Conservation (phyloP, 1,139 yeast species). For the Pneumocystis jirovecii region DNA sequence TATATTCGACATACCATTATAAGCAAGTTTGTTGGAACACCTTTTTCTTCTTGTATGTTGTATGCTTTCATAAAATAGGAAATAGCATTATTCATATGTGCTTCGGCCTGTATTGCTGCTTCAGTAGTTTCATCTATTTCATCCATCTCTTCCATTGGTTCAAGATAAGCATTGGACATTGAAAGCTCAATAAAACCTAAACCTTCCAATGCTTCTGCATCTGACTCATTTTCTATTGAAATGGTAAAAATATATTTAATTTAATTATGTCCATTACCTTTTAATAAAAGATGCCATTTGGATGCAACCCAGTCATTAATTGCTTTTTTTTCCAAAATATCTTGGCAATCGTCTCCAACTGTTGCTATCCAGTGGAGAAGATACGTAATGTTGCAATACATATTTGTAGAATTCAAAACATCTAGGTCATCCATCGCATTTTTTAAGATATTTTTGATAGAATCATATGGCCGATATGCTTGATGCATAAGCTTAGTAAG, state of each 20-base stretch:
- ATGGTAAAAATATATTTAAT: background rate
- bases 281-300: background rate
- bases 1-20: background rate
- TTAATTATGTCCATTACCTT: background rate
- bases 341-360: background rate
- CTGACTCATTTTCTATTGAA: background rate
- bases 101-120: background rate
- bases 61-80: background rate
- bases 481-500: background rate
- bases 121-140: background rate
- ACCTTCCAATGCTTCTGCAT: background rate
- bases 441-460: background rate
- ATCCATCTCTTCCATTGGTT: background rate
- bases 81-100: background rate
- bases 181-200: background rate
- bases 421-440: background rate
- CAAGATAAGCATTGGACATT: background rate
- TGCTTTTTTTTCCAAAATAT: background rate
- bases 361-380: background rate
- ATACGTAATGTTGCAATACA: background rate
- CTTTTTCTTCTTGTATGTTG: background rate
- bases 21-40: background rate
- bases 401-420: background rate
- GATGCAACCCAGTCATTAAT: background rate
- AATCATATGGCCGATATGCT: background rate